Percentiles rank a stretch among this genome's conserved stretches.
These are phyloP conservation scores for Apiotrichum akiyoshidainum DNA, from an alignment of 1,284 basidiomycete species.

Conservation along the genomic window DNA sequence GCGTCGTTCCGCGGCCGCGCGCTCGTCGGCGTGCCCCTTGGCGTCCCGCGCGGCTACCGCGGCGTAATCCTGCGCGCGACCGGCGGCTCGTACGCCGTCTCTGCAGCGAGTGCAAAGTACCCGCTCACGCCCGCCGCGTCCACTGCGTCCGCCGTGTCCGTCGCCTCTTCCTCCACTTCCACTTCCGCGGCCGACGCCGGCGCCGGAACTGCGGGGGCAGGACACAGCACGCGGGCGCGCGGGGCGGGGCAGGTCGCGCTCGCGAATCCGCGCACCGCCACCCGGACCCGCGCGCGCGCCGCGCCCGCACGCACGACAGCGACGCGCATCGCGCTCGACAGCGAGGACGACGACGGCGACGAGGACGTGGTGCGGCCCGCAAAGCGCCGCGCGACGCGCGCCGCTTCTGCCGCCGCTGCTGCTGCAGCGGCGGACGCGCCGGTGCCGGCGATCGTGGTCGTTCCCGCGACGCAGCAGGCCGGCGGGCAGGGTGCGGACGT, in stretches of 20 bases:
- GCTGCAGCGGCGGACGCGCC: not conserved
- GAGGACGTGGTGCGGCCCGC: constrained; percentile 11
- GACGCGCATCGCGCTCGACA: constrained; percentile 33
- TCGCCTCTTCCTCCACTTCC: not conserved
- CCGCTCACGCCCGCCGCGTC: constrained; percentile 18
- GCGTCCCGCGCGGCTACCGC: constrained; percentile 34
- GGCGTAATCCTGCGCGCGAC: constrained; percentile 31
- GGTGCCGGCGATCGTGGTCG: not conserved
- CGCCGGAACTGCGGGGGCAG: constrained; percentile 1
- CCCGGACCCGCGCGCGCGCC: constrained; percentile 24
- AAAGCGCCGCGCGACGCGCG: not conserved
- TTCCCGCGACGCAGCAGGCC: not conserved
- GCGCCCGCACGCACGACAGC: not conserved
- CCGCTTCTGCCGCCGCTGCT: not conserved
- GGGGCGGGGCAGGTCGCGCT: constrained; percentile 44
- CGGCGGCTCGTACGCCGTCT: not conserved
- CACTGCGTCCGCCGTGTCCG: constrained; percentile 1
- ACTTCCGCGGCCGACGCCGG: not conserved
- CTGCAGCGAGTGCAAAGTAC: not conserved
- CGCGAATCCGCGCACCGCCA: constrained; percentile 5
- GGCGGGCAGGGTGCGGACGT: not conserved
- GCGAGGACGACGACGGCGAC: constrained; percentile 36
- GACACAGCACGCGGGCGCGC: constrained; percentile 8
- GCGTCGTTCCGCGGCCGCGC: constrained; percentile 42
- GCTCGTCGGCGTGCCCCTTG: constrained; percentile 34